A percentile compares a stretch with the other conserved stretches of the same genome.
Evolutionary conservation across 1,284 basidiomycete species (phyloP).

Genomic region (Megacollybia platyphylla): DNA sequence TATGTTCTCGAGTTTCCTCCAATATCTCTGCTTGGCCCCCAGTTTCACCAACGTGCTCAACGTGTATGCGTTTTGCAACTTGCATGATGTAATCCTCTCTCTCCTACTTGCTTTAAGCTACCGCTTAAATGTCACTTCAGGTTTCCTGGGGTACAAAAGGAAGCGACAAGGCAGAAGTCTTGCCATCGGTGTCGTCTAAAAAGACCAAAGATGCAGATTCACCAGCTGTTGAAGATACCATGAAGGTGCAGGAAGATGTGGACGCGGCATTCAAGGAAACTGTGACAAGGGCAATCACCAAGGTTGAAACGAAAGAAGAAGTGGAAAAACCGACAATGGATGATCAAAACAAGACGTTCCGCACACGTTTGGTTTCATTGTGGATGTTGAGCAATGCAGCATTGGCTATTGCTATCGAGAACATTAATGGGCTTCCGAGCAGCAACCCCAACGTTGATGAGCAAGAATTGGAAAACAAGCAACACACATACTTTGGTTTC

Average conservation of each 20-base stretch:
- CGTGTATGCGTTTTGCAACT: slow-evolving; percentile 93
- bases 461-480: slow-evolving; percentile 37
- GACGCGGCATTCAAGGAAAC: slow-evolving; percentile 92
- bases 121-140: slow-evolving; percentile 18
- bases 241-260: slow-evolving; percentile 75
- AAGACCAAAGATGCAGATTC: slow-evolving; percentile 67
- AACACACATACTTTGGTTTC: slow-evolving; percentile 71
- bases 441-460: slow-evolving; percentile 26
- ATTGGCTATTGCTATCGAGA: slow-evolving; percentile 76
- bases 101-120: not conserved
- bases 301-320: slow-evolving; percentile 57
- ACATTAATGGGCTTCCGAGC: slow-evolving; percentile 63
- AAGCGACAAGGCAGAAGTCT: slow-evolving; percentile 86
- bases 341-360: slow-evolving; percentile 89
- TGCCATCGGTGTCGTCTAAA: slow-evolving; percentile 84
- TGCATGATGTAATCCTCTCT: slow-evolving; percentile 61
- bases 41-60: slow-evolving; percentile 93
- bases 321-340: slow-evolving; percentile 81
- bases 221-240: slow-evolving; percentile 75
- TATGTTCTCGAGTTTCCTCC: slow-evolving; percentile 93
- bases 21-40: slow-evolving; percentile 83
- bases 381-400: slow-evolving; percentile 83
- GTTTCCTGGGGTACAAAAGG: slow-evolving; percentile 94
- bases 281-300: slow-evolving; percentile 84
- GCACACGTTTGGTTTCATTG: slow-evolving; percentile 73